Base-by-base conservation (phyloP, 768 basidiomycete species). In the Baorangia bicolor region DNA sequence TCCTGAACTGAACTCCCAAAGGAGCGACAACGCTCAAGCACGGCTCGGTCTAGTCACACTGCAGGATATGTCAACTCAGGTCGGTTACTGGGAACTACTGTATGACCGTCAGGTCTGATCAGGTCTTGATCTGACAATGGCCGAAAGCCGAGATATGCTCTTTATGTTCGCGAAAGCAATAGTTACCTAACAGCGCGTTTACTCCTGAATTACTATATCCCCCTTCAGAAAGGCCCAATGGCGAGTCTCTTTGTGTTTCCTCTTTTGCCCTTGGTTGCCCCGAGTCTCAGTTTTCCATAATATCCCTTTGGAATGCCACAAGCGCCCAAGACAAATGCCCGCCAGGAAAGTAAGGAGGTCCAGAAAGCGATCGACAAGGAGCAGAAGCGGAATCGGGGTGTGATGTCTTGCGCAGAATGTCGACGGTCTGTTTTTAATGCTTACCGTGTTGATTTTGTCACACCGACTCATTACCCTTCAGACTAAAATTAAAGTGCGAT, bases 401-500 rank as follows among this genome's bases (percentile, higher is more conserved):
- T 73, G 2, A 74, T 72, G 69, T 73, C 71, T 27, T 86, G 85
- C 65, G 85, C 85, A 3, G 85, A 86, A 67, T 87, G 85, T 65
- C 73, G 85, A 65, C 76, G 85, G 84, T 84, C 54, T 34, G 67
- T 51, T 71, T 41, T 51, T 41, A 9, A 13, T 35, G 11, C 27
- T 68, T 9, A 7, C 33, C 28, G 9, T n/a, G 14, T 50, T 10
- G 10, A 30, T 42, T 27, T 55, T 35, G 9, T 43, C 45, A 30
- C 43, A 39, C 27, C 28, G 28, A 58, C 44, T n/a, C n/a, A n/a
- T 37, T 21, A 3, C 14, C 12, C 18, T 8, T 20, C 61, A 86
- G 86, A 28, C 75, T 88, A 38, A 87, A 88, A 65, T 67, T 88
- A 41, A 87, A 86, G 69, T 90, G 88, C 69, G 86, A 90, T 72